Conservation (phyloP, 2,329 filamentous ascomycete genomes). For the Epicoccum sorghinum region DNA sequence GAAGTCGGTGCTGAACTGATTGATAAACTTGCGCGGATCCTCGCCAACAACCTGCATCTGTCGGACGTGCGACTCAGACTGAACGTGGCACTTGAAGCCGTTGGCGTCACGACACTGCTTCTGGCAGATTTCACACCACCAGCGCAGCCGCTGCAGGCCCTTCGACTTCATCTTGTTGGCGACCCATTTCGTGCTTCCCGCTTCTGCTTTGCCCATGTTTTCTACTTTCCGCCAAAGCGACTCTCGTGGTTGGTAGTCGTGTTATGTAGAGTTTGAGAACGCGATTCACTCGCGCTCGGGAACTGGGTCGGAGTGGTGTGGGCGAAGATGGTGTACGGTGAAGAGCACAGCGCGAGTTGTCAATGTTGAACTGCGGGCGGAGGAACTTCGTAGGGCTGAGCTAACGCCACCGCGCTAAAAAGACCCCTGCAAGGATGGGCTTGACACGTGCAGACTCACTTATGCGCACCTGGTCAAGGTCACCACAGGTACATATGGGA, state of each 20-base stretch:
- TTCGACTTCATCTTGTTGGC: slow-evolving; percentile 85
- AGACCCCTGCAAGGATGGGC: background rate
- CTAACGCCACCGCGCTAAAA: slow-evolving; percentile 13
- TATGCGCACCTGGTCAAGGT: too few species aligned
- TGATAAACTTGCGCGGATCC: slow-evolving; percentile 82
- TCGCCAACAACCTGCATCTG: slow-evolving; percentile 88
- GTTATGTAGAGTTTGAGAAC: background rate
- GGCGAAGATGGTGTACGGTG: background rate
- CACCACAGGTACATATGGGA: too few species aligned
- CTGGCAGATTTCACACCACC: slow-evolving; percentile 86
- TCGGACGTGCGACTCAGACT: slow-evolving; percentile 86
- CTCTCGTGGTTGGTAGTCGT: background rate
- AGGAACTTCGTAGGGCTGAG: slow-evolving; percentile 12
- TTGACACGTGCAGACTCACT: too few species aligned
- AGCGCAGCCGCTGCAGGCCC: slow-evolving; percentile 72
- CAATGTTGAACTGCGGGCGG: background rate
- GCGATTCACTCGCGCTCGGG: background rate
- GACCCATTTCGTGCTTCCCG: slow-evolving; percentile 87
- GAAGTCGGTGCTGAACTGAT: slow-evolving; percentile 83
- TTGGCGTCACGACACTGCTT: slow-evolving; percentile 83
- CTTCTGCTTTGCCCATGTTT: slow-evolving; percentile 87
- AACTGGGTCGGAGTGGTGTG: too few species aligned
- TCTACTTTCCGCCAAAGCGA: slow-evolving; percentile 9
- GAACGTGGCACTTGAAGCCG: slow-evolving; percentile 71
- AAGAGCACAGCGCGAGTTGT: background rate